Conservation (phyloP, 164 flowering plant genomes). For the Piper longum region DNA sequence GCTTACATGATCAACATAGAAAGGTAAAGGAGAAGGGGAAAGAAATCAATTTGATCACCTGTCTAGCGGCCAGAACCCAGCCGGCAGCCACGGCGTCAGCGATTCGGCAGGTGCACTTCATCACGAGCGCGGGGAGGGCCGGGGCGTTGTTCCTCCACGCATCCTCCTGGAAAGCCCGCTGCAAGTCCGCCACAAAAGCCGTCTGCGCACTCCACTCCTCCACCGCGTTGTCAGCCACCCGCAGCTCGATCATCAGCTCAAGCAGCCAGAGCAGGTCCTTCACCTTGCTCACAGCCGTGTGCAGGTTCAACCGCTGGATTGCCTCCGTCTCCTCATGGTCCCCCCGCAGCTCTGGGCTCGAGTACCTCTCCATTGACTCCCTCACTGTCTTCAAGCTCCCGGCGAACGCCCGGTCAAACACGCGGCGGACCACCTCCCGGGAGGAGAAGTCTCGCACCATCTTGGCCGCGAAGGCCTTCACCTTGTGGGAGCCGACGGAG, state of each 20-base stretch:
- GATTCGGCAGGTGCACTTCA: slow-evolving; percentile 59
- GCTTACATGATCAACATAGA: no score
- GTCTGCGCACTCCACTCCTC: slow-evolving; percentile 74
- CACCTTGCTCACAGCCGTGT: slow-evolving; percentile 53
- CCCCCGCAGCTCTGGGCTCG: slow-evolving; percentile 67
- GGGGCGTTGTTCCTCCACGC: slow-evolving; percentile 75
- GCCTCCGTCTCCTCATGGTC: slow-evolving; percentile 85
- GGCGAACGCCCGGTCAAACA: slow-evolving; percentile 55
- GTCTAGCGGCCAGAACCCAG: slow-evolving; percentile 45
- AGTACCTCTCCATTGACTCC: slow-evolving; percentile 59
- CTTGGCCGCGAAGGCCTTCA: slow-evolving; percentile 75
- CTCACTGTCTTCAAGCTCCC: slow-evolving; percentile 50
- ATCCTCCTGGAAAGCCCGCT: slow-evolving; percentile 72
- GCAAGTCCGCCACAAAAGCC: slow-evolving; percentile 52
- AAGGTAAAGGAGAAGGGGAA: not conserved
- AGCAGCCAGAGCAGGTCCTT: slow-evolving; percentile 79
- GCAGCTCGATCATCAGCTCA: slow-evolving; percentile 90
- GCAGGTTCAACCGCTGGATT: slow-evolving; percentile 71
- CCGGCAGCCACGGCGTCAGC: slow-evolving; percentile 70
- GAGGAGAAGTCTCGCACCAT: slow-evolving; percentile 63
- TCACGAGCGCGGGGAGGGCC: slow-evolving; percentile 53
- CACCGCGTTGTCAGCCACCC: slow-evolving; percentile 72
- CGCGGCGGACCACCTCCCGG: slow-evolving; percentile 51
- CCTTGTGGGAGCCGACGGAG: slow-evolving; percentile 53
- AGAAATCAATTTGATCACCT: slow-evolving; percentile 26